phyloP scores from a whole-genome alignment of 2,329 filamentous ascomycete genomes.

The Diaporthe vaccinii region DNA sequence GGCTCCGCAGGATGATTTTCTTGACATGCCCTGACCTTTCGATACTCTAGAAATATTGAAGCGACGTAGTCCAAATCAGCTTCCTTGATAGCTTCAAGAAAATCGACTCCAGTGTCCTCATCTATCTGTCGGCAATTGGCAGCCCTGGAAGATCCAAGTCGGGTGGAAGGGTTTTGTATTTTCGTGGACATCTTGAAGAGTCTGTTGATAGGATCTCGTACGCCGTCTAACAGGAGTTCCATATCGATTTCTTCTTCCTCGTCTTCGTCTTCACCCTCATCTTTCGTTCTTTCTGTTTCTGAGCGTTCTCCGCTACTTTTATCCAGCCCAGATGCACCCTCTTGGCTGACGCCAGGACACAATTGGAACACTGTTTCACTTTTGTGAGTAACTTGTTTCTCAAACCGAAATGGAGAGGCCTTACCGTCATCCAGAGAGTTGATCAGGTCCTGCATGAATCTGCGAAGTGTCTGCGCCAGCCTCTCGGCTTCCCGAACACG shows the following conservation, averaged over 20 bases:
- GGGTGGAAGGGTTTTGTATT: constrained; percentile 27
- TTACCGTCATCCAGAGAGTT: constrained; percentile 6
- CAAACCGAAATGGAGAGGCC: background rate
- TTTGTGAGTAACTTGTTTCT: background rate
- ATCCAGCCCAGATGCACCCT: background rate
- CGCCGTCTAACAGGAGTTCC: constrained; percentile 15
- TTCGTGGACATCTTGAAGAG: constrained; percentile 31
- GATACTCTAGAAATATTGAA: constrained; percentile 17
- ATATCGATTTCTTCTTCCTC: background rate
- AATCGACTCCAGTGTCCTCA: constrained; percentile 25
- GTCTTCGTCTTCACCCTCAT: background rate
- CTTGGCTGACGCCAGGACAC: background rate
- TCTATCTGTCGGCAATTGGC: constrained; percentile 12
- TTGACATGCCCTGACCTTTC: background rate
- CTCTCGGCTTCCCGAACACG: constrained; percentile 25
- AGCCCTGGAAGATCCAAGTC: constrained; percentile 27
- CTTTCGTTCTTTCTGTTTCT: background rate
- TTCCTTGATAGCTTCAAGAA: constrained; percentile 11
- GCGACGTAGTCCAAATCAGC: constrained; percentile 23
- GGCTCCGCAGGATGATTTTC: background rate
- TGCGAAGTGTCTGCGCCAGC: background rate
- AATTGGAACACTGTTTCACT: background rate
- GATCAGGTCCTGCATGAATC: constrained; percentile 25
- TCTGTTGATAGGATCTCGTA: constrained; percentile 32
- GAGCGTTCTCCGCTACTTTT: background rate